These are phyloP conservation scores for Dichotomocladium elegans DNA, from an alignment of 371 early-diverging fungal genomes.

Conservation along the genomic window DNA sequence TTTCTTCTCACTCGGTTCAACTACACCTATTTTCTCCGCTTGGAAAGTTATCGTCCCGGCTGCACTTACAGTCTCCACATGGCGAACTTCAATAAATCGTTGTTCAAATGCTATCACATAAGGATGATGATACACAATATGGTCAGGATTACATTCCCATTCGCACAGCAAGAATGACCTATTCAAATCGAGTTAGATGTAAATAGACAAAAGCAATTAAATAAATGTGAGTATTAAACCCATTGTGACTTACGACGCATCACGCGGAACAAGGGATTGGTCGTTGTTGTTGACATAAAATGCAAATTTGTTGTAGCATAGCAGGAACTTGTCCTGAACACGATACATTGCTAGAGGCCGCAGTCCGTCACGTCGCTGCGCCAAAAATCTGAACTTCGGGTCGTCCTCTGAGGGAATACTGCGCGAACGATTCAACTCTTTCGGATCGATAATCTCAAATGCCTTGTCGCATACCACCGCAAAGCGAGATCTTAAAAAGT, in stretches of 20 bases:
- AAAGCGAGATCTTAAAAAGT: conserved; percentile 60
- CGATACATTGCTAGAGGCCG: conserved; percentile 77
- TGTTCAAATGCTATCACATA: conserved; percentile 81
- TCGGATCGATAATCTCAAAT: conserved; percentile 71
- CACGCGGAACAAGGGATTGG: conserved; percentile 12
- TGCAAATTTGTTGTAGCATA: conserved; percentile 85
- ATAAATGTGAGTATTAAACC: too few relatives aligned
- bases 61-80: conserved; percentile 54
- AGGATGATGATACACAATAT: conserved; percentile 60
- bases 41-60: too few relatives aligned
- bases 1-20: neutral
- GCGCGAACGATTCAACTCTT: conserved; percentile 46
- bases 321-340: conserved; percentile 54
- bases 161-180: conserved; percentile 16
- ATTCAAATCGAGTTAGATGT: neutral
- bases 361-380: conserved; percentile 55
- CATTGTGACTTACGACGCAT: conserved; percentile 25
- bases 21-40: neutral
- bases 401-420: conserved; percentile 62
- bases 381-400: conserved; percentile 66
- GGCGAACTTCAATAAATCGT: conserved; percentile 77
- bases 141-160: conserved; percentile 40
- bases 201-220: too few relatives aligned
- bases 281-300: conserved; percentile 74
- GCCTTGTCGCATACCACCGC: conserved; percentile 71